Conservation (phyloP, 441 rosid genomes). For the Brassica balearica region DNA sequence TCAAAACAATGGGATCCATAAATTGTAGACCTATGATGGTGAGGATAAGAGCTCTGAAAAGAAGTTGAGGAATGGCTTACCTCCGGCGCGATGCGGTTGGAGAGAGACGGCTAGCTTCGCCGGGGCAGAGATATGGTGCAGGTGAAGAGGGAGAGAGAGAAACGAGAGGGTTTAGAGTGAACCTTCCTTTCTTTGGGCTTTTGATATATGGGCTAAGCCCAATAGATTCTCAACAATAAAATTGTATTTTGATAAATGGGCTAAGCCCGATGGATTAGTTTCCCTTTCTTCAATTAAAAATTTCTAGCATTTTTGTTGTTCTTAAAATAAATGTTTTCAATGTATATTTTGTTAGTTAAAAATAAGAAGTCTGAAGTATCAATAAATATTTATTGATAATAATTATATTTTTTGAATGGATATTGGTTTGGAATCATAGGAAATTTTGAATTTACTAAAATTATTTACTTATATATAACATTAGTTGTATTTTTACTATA, state of each 20-base stretch:
- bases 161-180: constrained; percentile 36
- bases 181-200: constrained; percentile 24
- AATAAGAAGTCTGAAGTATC: neutral
- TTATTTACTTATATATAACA: neutral
- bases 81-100: constrained; percentile 39
- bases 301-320: neutral
- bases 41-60: neutral
- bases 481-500: neutral
- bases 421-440: neutral
- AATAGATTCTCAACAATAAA: neutral
- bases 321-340: neutral
- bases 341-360: neutral
- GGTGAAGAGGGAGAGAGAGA: constrained; percentile 15
- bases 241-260: neutral
- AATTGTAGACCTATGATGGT: constrained; percentile 3
- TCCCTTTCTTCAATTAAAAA: neutral
- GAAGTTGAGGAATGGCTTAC: constrained; percentile 11
- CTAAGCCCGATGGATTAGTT: neutral
- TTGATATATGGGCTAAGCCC: constrained; percentile 11
- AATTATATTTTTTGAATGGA: neutral
- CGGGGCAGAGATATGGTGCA: constrained; percentile 24
- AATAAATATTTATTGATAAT: neutral
- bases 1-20: constrained; percentile 14
- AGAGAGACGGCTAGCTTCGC: constrained; percentile 37
- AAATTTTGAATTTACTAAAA: neutral